These are phyloP conservation scores for Botryotinia globosa DNA, from an alignment of 2,329 filamentous ascomycete species.

Conservation along the genomic window DNA sequence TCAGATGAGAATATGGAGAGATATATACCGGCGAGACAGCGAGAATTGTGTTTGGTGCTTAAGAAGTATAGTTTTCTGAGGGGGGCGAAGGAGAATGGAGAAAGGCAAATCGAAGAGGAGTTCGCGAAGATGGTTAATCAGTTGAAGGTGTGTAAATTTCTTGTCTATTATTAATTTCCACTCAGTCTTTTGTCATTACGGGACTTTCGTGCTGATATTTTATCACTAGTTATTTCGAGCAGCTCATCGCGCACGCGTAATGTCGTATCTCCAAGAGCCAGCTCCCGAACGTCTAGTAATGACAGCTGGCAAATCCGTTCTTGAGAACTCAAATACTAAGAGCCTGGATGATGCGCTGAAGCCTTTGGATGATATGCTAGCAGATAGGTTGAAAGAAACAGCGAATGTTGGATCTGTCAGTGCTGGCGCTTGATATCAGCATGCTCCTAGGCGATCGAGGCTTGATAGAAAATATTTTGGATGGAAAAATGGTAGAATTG, in stretches of 20 bases:
- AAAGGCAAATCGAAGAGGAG: not conserved
- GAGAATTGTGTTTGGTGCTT: not conserved
- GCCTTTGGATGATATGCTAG: conserved; percentile 18
- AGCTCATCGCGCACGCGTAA: conserved; percentile 16
- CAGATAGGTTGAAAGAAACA: not conserved
- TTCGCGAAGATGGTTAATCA: conserved; percentile 13
- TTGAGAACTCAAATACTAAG: not conserved
- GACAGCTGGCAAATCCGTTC: conserved; percentile 17
- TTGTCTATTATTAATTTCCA: not conserved
- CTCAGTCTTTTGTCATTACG: too few relatives aligned
- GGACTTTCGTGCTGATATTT: not conserved
- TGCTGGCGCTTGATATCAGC: not conserved
- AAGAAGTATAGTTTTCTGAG: not conserved
- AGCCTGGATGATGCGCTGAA: not conserved
- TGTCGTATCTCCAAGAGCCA: conserved; percentile 17
- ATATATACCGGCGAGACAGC: not conserved
- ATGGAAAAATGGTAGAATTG: not conserved
- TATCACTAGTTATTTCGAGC: conserved; percentile 9
- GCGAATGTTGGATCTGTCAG: not conserved
- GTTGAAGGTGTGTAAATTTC: conserved; percentile 4
- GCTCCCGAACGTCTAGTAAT: conserved; percentile 13
- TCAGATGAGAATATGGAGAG: not conserved
- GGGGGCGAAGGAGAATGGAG: not conserved
- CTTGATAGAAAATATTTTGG: not conserved
- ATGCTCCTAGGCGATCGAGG: not conserved